These are phyloP conservation scores for Oldenlandia corymbosa DNA, from an alignment of 257 asterid genomes.

Conservation along the genomic window DNA sequence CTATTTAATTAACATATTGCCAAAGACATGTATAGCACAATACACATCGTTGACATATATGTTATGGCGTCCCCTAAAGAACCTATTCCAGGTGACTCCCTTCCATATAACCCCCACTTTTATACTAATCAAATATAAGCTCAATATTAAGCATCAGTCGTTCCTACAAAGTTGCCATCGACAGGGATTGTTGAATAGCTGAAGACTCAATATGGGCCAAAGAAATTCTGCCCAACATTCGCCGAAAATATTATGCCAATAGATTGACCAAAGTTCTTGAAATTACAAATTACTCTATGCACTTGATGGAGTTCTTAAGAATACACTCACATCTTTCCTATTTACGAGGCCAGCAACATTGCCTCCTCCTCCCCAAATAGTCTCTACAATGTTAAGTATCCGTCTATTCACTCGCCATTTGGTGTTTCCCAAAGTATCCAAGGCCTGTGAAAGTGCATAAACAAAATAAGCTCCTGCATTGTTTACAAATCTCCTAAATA, in stretches of 20 bases:
- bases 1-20: no score
- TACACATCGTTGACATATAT: not conserved
- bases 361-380: conserved; percentile 90
- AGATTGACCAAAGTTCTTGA: not conserved
- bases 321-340: conserved; percentile 67
- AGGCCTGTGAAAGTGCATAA: conserved; percentile 52
- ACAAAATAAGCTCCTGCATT: not conserved
- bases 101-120: not conserved
- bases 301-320: not conserved
- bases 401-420: conserved; percentile 91
- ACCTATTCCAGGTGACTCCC: not conserved
- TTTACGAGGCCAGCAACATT: conserved; percentile 79
- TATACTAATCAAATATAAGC: not conserved
- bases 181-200: no score
- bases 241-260: not conserved
- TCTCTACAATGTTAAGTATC: conserved; percentile 72
- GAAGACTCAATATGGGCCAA: not conserved
- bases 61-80: not conserved
- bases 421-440: conserved; percentile 86
- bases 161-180: no score
- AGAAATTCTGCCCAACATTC: not conserved
- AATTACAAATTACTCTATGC: not conserved
- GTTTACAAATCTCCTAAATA: not conserved
- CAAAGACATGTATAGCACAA: no score
- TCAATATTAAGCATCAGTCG: not conserved